Evolutionary conservation across 2,329 filamentous ascomycete species (phyloP).

Genomic region (Pseudocercospora musae): DNA sequence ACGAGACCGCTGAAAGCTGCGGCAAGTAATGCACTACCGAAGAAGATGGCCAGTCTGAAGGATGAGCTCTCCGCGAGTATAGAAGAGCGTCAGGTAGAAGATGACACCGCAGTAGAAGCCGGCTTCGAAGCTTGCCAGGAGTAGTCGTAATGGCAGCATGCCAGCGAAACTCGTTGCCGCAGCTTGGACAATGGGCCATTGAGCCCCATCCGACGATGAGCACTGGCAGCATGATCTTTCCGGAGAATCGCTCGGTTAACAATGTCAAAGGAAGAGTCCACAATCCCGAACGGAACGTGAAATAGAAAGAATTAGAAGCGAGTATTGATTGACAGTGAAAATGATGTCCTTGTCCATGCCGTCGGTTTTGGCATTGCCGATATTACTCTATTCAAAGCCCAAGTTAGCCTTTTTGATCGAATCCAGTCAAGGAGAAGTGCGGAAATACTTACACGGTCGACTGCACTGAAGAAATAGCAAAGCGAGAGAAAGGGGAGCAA

Average conservation of each 20-base stretch:
- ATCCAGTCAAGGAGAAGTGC: neutral
- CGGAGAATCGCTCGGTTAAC: constrained; percentile 49
- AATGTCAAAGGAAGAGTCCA: constrained; percentile 51
- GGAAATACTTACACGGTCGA: neutral
- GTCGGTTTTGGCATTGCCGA: constrained; percentile 52
- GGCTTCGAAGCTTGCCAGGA: constrained; percentile 50
- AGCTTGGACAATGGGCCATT: constrained; percentile 47
- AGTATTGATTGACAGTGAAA: constrained; percentile 45
- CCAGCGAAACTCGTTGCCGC: constrained; percentile 49
- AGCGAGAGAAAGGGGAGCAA: constrained; percentile 45
- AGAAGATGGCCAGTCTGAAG: constrained; percentile 46
- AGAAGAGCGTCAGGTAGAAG: constrained; percentile 54
- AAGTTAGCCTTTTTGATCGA: neutral
- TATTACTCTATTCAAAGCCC: constrained; percentile 38
- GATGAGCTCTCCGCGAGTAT: constrained; percentile 42
- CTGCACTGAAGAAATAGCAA: constrained; percentile 41
- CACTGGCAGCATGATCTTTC: constrained; percentile 40
- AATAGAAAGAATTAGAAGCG: constrained; percentile 49
- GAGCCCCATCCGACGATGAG: constrained; percentile 51
- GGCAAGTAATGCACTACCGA: constrained; percentile 42
- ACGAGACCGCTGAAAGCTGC: constrained; percentile 43
- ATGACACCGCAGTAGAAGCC: constrained; percentile 56
- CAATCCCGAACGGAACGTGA: constrained; percentile 51
- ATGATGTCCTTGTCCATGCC: constrained; percentile 45
- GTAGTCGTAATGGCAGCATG: constrained; percentile 50